A percentile compares a stretch with the other conserved stretches of the same genome.
Conservation (phyloP, 352 stramenopile genomes). For the Blastocystis sp. region DNA sequence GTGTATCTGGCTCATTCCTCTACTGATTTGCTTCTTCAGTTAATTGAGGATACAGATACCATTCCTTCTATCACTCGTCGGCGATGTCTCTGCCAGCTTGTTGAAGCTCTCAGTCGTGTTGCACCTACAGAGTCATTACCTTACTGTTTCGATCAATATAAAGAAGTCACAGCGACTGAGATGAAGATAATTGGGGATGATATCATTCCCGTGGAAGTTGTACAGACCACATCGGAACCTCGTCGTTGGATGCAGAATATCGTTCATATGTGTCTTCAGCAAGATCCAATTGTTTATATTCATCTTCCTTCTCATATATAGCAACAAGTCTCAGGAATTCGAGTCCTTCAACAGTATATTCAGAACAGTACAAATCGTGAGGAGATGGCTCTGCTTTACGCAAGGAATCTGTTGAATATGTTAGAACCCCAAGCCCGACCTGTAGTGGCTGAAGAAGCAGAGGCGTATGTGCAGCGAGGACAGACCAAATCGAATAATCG, state of each 20-base stretch:
- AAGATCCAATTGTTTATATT: neutral
- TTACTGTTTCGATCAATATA: constrained; percentile 30
- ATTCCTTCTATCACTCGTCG: neutral
- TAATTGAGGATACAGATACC: neutral
- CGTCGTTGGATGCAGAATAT: constrained; percentile 25
- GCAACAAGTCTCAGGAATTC: neutral
- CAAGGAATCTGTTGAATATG: neutral
- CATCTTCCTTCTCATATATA: neutral
- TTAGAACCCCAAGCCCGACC: constrained; percentile 12
- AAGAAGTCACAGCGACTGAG: constrained; percentile 13
- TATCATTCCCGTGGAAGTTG: neutral
- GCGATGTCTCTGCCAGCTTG: neutral
- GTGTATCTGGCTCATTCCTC: neutral
- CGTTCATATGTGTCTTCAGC: constrained; percentile 31
- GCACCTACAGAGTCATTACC: neutral
- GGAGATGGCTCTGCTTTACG: neutral
- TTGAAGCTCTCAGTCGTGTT: neutral
- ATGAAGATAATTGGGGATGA: constrained; percentile 31
- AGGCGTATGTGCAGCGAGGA: constrained; percentile 13
- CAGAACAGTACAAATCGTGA: constrained; percentile 14
- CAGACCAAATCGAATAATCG: constrained; percentile 23
- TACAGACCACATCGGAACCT: neutral
- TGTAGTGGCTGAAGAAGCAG: constrained; percentile 22
- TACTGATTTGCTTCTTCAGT: neutral
- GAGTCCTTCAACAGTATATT: neutral